phyloP scores from a whole-genome alignment of 768 basidiomycete species.

The Kwoniella europaea region DNA sequence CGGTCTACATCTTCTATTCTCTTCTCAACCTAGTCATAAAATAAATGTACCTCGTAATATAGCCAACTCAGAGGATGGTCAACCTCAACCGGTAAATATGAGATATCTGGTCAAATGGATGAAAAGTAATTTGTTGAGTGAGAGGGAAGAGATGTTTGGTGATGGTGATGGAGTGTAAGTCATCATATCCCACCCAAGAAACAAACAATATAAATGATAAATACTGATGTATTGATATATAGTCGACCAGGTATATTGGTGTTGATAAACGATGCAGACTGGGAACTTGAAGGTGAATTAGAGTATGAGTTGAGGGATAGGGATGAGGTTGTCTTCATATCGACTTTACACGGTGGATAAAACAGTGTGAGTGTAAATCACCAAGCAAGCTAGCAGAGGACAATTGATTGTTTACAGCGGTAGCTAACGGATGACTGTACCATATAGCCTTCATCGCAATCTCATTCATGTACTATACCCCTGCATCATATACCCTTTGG shows the following conservation, averaged over 20 bases:
- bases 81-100: constrained; percentile 65
- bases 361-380: neutral
- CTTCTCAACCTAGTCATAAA: constrained; percentile 49
- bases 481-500: neutral
- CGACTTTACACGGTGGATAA: constrained; percentile 89
- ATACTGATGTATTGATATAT: no score
- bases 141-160: constrained; percentile 85
- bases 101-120: constrained; percentile 79
- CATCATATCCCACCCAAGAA: neutral
- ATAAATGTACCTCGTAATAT: constrained; percentile 41
- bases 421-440: neutral
- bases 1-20: constrained; percentile 56
- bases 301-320: constrained; percentile 75
- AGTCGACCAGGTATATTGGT: constrained; percentile 97
- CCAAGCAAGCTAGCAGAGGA: neutral
- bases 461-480: neutral
- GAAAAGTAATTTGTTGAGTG: constrained; percentile 75
- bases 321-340: constrained; percentile 96
- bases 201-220: no score
- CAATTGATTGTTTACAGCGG: neutral
- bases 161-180: constrained; percentile 83
- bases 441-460: neutral
- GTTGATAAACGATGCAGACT: constrained; percentile 94
- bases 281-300: constrained; percentile 95
- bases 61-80: constrained; percentile 9